Evolutionary conservation across 305 asterid genomes (phyloP).

Genomic region (Solanum hybrid): DNA sequence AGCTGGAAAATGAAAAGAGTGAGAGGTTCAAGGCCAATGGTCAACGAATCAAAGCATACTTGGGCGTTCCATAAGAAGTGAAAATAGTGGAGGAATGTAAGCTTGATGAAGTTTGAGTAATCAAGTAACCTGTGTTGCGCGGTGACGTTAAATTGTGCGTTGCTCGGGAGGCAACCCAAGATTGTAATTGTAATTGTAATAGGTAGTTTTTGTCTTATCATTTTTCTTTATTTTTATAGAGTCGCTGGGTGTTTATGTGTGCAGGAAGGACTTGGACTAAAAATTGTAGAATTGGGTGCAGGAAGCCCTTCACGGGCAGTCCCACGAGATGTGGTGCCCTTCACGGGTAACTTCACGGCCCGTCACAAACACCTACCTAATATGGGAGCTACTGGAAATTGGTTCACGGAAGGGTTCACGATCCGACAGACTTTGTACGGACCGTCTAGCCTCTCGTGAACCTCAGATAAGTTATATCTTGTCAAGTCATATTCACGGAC

Average conservation of each 20-base stretch:
- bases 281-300: neutral
- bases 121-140: neutral
- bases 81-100: neutral
- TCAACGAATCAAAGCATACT: neutral
- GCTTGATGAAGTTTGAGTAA: neutral
- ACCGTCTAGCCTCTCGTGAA: neutral
- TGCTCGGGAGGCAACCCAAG: neutral
- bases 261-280: neutral
- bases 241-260: neutral
- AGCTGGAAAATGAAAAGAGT: no score
- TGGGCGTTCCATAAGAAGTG: neutral
- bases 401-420: neutral
- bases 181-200: neutral
- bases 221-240: no score
- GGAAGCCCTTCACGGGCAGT: neutral
- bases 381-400: neutral
- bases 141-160: neutral
- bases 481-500: neutral
- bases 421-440: neutral
- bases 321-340: neutral
- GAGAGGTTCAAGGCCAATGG: neutral
- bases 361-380: neutral
- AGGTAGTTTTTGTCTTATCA: neutral
- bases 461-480: neutral
- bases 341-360: neutral